Conservation (phyloP, 2,329 filamentous ascomycete genomes). For the Talaromyces pinophilus region DNA sequence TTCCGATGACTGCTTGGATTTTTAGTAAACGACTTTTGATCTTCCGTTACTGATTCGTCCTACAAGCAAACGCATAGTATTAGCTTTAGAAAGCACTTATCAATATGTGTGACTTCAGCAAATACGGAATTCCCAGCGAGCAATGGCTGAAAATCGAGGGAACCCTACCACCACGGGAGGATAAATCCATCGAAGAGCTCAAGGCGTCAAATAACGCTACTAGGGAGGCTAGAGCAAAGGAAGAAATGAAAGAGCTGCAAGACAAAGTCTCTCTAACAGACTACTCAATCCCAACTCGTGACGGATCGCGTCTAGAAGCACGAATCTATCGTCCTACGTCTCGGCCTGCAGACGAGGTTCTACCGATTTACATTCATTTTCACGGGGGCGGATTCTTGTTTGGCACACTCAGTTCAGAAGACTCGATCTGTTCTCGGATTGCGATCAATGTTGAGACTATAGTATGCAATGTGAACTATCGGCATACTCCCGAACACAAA, state of each 20-base stretch:
- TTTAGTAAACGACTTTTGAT: no score
- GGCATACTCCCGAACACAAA: background rate
- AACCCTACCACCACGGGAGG: background rate
- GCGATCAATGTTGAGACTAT: background rate
- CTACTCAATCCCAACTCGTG: background rate
- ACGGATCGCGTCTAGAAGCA: background rate
- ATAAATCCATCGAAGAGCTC: background rate
- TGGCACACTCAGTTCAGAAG: background rate
- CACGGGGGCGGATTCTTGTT: background rate
- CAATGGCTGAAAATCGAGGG: background rate
- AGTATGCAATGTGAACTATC: constrained; percentile 4
- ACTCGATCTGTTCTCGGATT: background rate
- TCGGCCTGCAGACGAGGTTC: background rate
- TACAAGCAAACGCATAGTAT: background rate
- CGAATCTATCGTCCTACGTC: background rate
- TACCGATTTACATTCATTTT: background rate
- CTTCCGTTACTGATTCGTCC: background rate
- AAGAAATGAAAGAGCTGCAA: background rate
- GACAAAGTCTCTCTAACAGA: background rate
- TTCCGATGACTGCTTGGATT: background rate
- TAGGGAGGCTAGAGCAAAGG: background rate
- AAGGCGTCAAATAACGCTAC: background rate
- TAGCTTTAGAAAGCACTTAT: background rate
- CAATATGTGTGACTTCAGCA: background rate
- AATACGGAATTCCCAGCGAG: background rate